A percentile compares a stretch with the other conserved stretches of the same genome.
These are phyloP conservation scores for Elymus sibiricus DNA, from an alignment of 176 grass and related monocot genomes.

Conservation along the genomic window DNA sequence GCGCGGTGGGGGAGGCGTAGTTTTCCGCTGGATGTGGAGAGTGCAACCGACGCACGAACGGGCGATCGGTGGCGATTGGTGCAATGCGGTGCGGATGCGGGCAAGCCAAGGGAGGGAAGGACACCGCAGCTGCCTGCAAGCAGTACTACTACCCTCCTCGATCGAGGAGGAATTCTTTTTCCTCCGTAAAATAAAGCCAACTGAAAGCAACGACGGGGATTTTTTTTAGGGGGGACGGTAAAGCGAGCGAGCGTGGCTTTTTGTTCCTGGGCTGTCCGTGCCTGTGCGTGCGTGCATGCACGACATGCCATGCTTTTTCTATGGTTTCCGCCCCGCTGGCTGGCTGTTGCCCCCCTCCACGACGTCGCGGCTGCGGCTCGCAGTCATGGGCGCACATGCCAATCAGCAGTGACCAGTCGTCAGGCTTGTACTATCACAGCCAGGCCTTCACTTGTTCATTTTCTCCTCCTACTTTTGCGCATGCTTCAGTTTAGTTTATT, in stretches of 20 bases:
- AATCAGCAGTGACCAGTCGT: background rate
- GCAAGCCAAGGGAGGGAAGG: slow-evolving; percentile 9
- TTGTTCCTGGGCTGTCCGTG: background rate
- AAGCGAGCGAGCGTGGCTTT: background rate
- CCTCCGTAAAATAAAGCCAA: too few relatives aligned
- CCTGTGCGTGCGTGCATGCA: slow-evolving; percentile 19
- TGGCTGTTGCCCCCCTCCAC: slow-evolving; percentile 5
- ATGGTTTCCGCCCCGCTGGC: slow-evolving; percentile 1
- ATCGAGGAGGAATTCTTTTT: too few relatives aligned
- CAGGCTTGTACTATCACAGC: background rate
- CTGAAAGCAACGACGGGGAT: background rate
- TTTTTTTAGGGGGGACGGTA: background rate
- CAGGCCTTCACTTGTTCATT: too few relatives aligned
- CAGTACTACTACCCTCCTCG: too few relatives aligned
- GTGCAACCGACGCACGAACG: slow-evolving; percentile 15
- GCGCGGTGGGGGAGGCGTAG: slow-evolving; percentile 35
- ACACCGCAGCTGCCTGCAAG: too few relatives aligned
- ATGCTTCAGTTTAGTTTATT: background rate
- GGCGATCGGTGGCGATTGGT: background rate
- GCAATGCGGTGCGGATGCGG: slow-evolving; percentile 27
- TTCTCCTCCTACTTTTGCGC: background rate
- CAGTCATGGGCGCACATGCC: background rate
- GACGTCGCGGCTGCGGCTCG: background rate
- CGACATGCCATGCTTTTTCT: slow-evolving; percentile 37
- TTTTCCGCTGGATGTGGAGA: slow-evolving; percentile 60